Evolutionary conservation across 2,329 filamentous ascomycete species (phyloP).

Genomic region (Pseudogymnoascus sp.): DNA sequence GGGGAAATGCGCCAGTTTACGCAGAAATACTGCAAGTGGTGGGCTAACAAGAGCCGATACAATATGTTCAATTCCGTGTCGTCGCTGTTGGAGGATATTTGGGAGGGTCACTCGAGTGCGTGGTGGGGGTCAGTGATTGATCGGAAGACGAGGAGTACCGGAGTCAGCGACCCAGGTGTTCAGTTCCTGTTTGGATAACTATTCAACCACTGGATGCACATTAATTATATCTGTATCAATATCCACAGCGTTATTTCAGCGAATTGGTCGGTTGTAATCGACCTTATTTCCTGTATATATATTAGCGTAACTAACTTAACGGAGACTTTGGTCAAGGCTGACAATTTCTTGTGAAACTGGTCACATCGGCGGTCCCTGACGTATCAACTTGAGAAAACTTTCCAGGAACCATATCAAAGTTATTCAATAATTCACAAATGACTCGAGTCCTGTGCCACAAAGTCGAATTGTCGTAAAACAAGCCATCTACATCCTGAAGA

Average conservation of each 20-base stretch:
- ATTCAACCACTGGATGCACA: background rate
- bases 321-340: background rate
- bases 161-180: background rate
- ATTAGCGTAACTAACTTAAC: background rate
- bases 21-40: slow-evolving; percentile 27
- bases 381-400: background rate
- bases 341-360: background rate
- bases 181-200: slow-evolving; percentile 1
- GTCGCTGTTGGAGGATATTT: slow-evolving; percentile 18
- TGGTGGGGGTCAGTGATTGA: slow-evolving; percentile 23
- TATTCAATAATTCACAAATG: background rate
- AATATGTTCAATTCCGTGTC: slow-evolving; percentile 25
- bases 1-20: slow-evolving; percentile 22
- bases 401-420: background rate
- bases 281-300: background rate
- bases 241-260: background rate
- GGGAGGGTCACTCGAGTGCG: slow-evolving; percentile 17
- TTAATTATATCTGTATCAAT: background rate
- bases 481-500: background rate
- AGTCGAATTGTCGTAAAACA: background rate
- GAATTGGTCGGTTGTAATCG: background rate
- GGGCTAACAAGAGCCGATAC: slow-evolving; percentile 28
- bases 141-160: slow-evolving; percentile 13
- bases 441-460: no score
- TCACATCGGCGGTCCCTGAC: background rate